phyloP scores from a whole-genome alignment of 768 basidiomycete species.

The Hydnomerulius pinastri region DNA sequence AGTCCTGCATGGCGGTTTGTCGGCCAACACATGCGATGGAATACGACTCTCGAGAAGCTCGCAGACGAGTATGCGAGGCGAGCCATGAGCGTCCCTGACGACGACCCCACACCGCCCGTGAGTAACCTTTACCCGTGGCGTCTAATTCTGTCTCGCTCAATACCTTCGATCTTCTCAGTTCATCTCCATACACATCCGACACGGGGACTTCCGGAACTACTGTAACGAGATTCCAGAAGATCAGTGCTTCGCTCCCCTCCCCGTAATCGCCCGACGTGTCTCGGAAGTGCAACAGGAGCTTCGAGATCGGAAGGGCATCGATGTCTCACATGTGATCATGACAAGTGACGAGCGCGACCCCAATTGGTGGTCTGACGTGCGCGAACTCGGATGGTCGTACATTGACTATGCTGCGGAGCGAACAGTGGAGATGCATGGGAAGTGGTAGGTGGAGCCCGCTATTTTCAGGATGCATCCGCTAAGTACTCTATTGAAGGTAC shows the following conservation, averaged over 20 bases:
- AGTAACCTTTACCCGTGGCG: conserved; percentile 17
- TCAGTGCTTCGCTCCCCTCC: conserved; percentile 57
- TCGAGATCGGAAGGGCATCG: conserved; percentile 43
- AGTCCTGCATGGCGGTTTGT: conserved; percentile 61
- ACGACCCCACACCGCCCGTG: conserved; percentile 48
- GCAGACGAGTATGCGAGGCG: conserved; percentile 47
- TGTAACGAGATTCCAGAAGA: conserved; percentile 44
- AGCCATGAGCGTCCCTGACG: conserved; percentile 40
- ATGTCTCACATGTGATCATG: conserved; percentile 57
- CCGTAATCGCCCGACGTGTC: conserved; percentile 55
- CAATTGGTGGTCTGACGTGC: conserved; percentile 60
- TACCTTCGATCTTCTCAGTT: conserved; percentile 39
- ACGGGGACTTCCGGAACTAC: conserved; percentile 51
- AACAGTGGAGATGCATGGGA: conserved; percentile 48
- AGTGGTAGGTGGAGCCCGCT: conserved; percentile 41
- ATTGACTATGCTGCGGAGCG: conserved; percentile 46
- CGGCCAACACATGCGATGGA: conserved; percentile 55
- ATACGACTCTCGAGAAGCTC: conserved; percentile 39
- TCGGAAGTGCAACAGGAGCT: conserved; percentile 55
- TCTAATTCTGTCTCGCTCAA: neutral
- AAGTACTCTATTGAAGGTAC: conserved; percentile 49
- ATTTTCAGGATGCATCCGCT: neutral
- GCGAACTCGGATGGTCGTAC: conserved; percentile 49
- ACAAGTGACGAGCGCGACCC: conserved; percentile 63
- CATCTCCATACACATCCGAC: conserved; percentile 59